phyloP scores from a whole-genome alignment of 2,329 filamentous ascomycete genomes.

The Neopestalotiopsis clavispora region DNA sequence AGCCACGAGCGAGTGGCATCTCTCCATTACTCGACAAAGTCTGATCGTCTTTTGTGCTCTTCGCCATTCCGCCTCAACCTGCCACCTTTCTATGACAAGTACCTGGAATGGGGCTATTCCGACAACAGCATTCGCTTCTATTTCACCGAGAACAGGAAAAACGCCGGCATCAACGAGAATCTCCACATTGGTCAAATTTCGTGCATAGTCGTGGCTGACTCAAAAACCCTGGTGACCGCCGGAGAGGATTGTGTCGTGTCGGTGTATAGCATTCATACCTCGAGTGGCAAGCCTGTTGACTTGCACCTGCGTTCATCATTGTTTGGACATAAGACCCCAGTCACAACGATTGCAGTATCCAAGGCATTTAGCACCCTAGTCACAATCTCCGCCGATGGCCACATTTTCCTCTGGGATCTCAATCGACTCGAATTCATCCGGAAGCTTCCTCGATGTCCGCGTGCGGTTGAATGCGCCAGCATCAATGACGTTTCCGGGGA shows the following conservation, averaged over 20 bases:
- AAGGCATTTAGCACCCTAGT: constrained; percentile 88
- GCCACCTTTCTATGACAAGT: constrained; percentile 85
- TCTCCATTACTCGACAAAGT: constrained; percentile 76
- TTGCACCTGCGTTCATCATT: constrained; percentile 79
- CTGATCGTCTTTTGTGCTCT: constrained; percentile 83
- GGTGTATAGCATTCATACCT: constrained; percentile 74
- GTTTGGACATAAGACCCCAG: constrained; percentile 87
- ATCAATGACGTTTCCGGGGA: constrained; percentile 93
- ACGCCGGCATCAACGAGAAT: constrained; percentile 89
- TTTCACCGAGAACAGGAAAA: constrained; percentile 79
- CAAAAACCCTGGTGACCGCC: constrained; percentile 87
- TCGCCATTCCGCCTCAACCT: constrained; percentile 87
- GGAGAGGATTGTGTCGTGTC: constrained; percentile 92
- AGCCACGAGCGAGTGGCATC: constrained; percentile 81
- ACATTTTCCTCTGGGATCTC: constrained; percentile 90
- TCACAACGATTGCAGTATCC: constrained; percentile 82
- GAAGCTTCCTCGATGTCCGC: constrained; percentile 62
- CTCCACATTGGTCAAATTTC: constrained; percentile 91
- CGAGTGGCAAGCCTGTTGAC: constrained; percentile 73
- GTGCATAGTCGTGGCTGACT: constrained; percentile 82
- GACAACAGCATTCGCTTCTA: constrained; percentile 94
- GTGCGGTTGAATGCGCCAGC: constrained; percentile 71
- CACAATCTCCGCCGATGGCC: constrained; percentile 80
- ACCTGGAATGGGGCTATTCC: constrained; percentile 93
- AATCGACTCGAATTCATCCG: constrained; percentile 88